Evolutionary conservation across 768 basidiomycete genomes (phyloP), one percentile per base, ranked within the genome.

Genomic region (Rubroboletus pulcherrimus): DNA sequence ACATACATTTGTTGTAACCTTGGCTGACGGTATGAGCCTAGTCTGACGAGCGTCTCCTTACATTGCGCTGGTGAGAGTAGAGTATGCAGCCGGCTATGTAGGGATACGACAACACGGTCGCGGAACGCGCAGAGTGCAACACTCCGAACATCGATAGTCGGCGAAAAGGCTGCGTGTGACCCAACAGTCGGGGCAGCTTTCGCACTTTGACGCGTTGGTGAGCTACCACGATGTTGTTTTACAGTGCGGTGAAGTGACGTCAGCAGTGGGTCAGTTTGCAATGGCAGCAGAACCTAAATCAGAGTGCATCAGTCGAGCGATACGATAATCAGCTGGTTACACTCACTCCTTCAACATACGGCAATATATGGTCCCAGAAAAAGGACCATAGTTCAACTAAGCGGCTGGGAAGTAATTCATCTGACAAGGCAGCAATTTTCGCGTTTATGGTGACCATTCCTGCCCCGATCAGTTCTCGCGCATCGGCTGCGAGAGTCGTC

Each of bases 361-460:
- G 88, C 7, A 94, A 74, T 29, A 93, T 85, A 57, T 90, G 85
- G 62, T 89, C 89, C 88, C 91, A 96, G 72, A 97, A 97, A 77
- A 96, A 95, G 14, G 80, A 82, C 93, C 94, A 98, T 17, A 90
- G 78, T 62, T 95, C 93, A 2, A 93, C 89, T 17, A 96, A 79
- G 30, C 91, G 79, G 5, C 76, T 76, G 6, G 95, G 74, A 15
- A 98, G 77, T 64, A 87, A 83, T 38, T 87, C 86, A 41, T 95
- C 93, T 29, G 93, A 88, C 9, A 89, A 74, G 4, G 81, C 84
- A 31, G 79, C 75, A 6, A 98, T 77, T 64, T 91, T 94, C 0
- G 92, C 85, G 61, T 91, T 93, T 26, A 98, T 78, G 3, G 93
- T 98, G 49, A 93, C 82, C 92, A 96, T 98, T 11, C 94, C 94